Percentiles rank a stretch among this genome's conserved stretches.
Evolutionary conservation across 805 yeast species (phyloP).

Genomic region (Pichia occidentalis): DNA sequence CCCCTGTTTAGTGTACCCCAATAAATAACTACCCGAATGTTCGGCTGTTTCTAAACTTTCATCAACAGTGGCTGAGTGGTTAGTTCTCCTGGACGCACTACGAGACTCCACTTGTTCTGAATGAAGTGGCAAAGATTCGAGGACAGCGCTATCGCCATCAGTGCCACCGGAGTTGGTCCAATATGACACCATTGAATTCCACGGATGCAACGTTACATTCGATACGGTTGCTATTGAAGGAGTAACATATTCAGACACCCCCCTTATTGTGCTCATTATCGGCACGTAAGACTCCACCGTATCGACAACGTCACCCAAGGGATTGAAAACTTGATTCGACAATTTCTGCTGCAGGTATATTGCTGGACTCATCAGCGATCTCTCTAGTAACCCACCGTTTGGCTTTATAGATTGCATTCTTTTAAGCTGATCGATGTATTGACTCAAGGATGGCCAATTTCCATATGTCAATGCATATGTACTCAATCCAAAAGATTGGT

Average conservation of each 20-base stretch:
- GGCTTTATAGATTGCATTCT: slow-evolving; percentile 16
- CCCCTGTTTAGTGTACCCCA: slow-evolving; percentile 22
- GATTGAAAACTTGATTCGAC: slow-evolving; percentile 25
- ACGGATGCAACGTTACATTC: slow-evolving; percentile 7
- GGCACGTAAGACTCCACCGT: slow-evolving; percentile 22
- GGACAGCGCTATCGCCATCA: too few species aligned
- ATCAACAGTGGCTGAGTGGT: background rate
- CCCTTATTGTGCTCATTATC: background rate
- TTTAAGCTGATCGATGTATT: slow-evolving; percentile 17
- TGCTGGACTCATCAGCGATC: slow-evolving; percentile 25
- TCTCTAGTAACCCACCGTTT: slow-evolving; percentile 22
- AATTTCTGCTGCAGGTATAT: slow-evolving; percentile 25
- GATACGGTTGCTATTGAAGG: slow-evolving; percentile 6
- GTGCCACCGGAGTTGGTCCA: background rate
- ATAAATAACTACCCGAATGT: slow-evolving; percentile 22
- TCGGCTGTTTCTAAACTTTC: slow-evolving; percentile 12
- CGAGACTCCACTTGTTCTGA: too few species aligned
- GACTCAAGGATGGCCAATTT: slow-evolving; percentile 23
- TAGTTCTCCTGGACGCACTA: slow-evolving; percentile 2
- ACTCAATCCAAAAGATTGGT: slow-evolving; percentile 23
- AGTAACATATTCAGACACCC: background rate
- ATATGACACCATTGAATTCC: slow-evolving; percentile 3
- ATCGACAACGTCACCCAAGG: slow-evolving; percentile 23
- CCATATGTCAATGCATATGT: slow-evolving; percentile 21
- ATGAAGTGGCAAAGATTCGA: too few species aligned